Percentiles rank a stretch among this genome's conserved stretches.
These are phyloP conservation scores for Eucalyptus coolabah DNA, from an alignment of 345 rosid species.

Conservation along the genomic window DNA sequence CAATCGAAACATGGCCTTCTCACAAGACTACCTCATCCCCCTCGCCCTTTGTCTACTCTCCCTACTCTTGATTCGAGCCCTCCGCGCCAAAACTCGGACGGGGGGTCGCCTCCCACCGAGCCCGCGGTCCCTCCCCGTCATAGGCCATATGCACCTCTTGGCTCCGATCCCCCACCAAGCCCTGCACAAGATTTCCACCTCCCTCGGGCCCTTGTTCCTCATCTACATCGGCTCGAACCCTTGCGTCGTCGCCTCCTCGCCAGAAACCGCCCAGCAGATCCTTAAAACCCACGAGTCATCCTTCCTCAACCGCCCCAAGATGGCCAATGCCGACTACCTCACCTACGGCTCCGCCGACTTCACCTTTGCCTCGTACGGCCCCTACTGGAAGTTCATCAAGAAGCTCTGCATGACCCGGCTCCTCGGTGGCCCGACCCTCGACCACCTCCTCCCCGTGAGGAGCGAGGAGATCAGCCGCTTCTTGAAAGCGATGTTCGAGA, in stretches of 20 bases:
- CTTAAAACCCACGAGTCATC: slow-evolving; percentile 43
- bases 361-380: slow-evolving; percentile 50
- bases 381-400: slow-evolving; percentile 77
- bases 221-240: slow-evolving; percentile 68
- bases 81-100: background rate
- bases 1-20: slow-evolving; percentile 3
- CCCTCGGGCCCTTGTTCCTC: slow-evolving; percentile 41
- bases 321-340: slow-evolving; percentile 51
- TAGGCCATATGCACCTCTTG: slow-evolving; percentile 68
- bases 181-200: slow-evolving; percentile 45
- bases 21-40: slow-evolving; percentile 1
- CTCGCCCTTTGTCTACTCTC: slow-evolving; percentile 7
- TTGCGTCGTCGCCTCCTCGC: slow-evolving; percentile 43
- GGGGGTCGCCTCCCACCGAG: slow-evolving; percentile 37
- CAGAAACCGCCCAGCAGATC: slow-evolving; percentile 43
- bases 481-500: slow-evolving; percentile 13
- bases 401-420: slow-evolving; percentile 59
- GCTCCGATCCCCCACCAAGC: slow-evolving; percentile 53
- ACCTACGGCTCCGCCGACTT: slow-evolving; percentile 70
- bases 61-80: background rate
- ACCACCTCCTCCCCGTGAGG: slow-evolving; percentile 28
- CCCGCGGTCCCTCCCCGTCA: slow-evolving; percentile 45
- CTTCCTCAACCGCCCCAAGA: slow-evolving; percentile 45
- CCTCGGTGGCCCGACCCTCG: slow-evolving; percentile 36
- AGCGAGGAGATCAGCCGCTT: slow-evolving; percentile 29